A percentile compares a stretch with the other conserved stretches of the same genome.
phyloP scores from a whole-genome alignment of 1,284 basidiomycete genomes.

The Bondarzewia mesenterica region DNA sequence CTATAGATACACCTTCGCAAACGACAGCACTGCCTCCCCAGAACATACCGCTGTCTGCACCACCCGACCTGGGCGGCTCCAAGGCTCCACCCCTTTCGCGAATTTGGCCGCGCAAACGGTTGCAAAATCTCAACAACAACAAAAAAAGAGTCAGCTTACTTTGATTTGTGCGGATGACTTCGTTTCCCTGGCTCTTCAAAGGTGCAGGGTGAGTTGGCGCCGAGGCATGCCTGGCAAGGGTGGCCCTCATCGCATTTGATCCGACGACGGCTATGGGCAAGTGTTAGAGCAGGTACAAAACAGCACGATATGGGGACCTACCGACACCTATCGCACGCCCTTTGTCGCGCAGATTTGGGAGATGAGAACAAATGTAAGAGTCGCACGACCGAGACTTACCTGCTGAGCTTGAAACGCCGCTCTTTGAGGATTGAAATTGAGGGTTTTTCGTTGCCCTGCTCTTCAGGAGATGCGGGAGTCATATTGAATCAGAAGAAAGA shows the following conservation, averaged over 20 bases:
- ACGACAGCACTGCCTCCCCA: too few species aligned
- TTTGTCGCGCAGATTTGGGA: slow-evolving; percentile 20
- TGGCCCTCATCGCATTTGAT: slow-evolving; percentile 83
- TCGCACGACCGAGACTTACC: slow-evolving; percentile 40
- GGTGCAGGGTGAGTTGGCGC: slow-evolving; percentile 69
- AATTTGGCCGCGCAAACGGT: not conserved
- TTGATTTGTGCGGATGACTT: slow-evolving; percentile 77
- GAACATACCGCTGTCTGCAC: too few species aligned
- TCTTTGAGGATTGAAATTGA: slow-evolving; percentile 51
- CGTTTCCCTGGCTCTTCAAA: slow-evolving; percentile 80
- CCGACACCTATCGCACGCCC: slow-evolving; percentile 82
- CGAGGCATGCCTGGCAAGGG: slow-evolving; percentile 75
- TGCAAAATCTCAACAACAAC: slow-evolving; percentile 4
- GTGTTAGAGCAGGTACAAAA: not conserved
- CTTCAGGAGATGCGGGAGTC: slow-evolving; percentile 1
- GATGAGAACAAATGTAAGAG: slow-evolving; percentile 2
- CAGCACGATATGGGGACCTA: slow-evolving; percentile 34
- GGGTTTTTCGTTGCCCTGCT: slow-evolving; percentile 2
- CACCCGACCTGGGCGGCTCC: too few species aligned
- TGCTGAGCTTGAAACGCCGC: slow-evolving; percentile 75
- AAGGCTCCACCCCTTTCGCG: too few species aligned
- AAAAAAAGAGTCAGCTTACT: slow-evolving; percentile 31
- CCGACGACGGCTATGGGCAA: slow-evolving; percentile 51
- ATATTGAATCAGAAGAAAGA: not conserved
- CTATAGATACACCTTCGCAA: too few species aligned